phyloP scores from a whole-genome alignment of 1,284 basidiomycete species.

The Cutaneotrichosporon cutaneum region DNA sequence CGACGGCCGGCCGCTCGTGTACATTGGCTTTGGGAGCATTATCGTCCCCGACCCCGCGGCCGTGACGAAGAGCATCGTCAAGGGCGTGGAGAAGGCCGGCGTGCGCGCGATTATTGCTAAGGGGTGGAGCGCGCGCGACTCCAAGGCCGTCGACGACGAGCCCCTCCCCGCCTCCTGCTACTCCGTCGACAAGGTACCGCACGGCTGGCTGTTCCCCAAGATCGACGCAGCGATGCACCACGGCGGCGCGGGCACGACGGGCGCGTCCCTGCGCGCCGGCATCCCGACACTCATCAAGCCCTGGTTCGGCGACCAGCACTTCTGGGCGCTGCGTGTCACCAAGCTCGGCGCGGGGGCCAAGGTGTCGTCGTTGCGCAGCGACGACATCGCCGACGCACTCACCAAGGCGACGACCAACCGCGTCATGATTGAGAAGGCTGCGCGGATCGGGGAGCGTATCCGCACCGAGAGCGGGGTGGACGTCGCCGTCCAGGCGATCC shows the following conservation, averaged over 20 bases:
- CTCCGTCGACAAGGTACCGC: slow-evolving; percentile 66
- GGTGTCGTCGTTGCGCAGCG: slow-evolving; percentile 57
- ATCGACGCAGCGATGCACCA: slow-evolving; percentile 62
- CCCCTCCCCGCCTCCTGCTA: slow-evolving; percentile 53
- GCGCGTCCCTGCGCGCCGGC: slow-evolving; percentile 66
- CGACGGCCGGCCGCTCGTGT: slow-evolving; percentile 68
- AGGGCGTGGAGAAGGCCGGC: slow-evolving; percentile 65
- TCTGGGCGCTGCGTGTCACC: slow-evolving; percentile 68
- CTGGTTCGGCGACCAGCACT: slow-evolving; percentile 69
- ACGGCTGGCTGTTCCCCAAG: slow-evolving; percentile 76
- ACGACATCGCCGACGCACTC: slow-evolving; percentile 60
- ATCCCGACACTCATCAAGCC: slow-evolving; percentile 73
- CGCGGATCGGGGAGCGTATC: slow-evolving; percentile 64
- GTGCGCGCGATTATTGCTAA: slow-evolving; percentile 73
- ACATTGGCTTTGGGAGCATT: slow-evolving; percentile 70
- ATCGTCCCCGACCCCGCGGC: slow-evolving; percentile 68
- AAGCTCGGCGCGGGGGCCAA: slow-evolving; percentile 61
- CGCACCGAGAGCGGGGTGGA: slow-evolving; percentile 56
- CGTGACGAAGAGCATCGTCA: slow-evolving; percentile 64
- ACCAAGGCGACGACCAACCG: slow-evolving; percentile 60
- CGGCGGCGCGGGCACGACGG: slow-evolving; percentile 71
- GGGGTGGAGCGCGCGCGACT: slow-evolving; percentile 68
- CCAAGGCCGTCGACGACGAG: slow-evolving; percentile 49
- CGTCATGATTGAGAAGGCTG: slow-evolving; percentile 65
- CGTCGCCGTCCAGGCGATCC: slow-evolving; percentile 40